Percentiles rank a stretch among this genome's conserved stretches.
Conservation (phyloP, 345 rosid genomes). For the Limnanthes douglasii region DNA sequence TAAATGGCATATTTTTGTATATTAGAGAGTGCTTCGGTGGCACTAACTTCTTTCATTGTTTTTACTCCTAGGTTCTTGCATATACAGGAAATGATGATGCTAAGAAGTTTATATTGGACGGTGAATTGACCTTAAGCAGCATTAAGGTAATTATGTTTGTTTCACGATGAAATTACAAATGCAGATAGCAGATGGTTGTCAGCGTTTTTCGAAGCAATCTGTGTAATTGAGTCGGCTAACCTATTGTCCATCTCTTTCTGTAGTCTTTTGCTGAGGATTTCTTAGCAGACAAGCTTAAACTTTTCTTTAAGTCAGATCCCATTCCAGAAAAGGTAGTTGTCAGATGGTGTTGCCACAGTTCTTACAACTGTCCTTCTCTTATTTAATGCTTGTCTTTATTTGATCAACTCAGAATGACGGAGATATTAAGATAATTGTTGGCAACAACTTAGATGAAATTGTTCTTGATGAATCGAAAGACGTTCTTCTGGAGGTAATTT, state of each 20-base stretch:
- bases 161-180: not conserved
- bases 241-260: not conserved
- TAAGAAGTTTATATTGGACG: slow-evolving; percentile 58
- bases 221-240: not conserved
- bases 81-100: slow-evolving; percentile 87
- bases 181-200: too few relatives aligned
- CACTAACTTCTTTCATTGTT: not conserved
- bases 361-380: slow-evolving; percentile 2
- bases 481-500: slow-evolving; percentile 83
- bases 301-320: slow-evolving; percentile 92
- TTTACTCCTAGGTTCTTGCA: slow-evolving; percentile 41
- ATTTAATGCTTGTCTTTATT: slow-evolving; percentile 10
- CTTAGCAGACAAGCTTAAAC: slow-evolving; percentile 72
- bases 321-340: slow-evolving; percentile 67
- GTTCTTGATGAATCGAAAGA: slow-evolving; percentile 96
- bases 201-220: not conserved
- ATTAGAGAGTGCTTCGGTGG: not conserved
- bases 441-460: slow-evolving; percentile 78
- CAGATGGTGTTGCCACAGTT: not conserved
- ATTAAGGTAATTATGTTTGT: slow-evolving; percentile 39
- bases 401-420: slow-evolving; percentile 50
- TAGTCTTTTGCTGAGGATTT: slow-evolving; percentile 71
- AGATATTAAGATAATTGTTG: slow-evolving; percentile 89
- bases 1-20: not conserved
- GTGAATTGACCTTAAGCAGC: slow-evolving; percentile 49